These are phyloP conservation scores for Mortierella alpina DNA, from an alignment of 192 early-diverging fungal genomes.

Conservation along the genomic window DNA sequence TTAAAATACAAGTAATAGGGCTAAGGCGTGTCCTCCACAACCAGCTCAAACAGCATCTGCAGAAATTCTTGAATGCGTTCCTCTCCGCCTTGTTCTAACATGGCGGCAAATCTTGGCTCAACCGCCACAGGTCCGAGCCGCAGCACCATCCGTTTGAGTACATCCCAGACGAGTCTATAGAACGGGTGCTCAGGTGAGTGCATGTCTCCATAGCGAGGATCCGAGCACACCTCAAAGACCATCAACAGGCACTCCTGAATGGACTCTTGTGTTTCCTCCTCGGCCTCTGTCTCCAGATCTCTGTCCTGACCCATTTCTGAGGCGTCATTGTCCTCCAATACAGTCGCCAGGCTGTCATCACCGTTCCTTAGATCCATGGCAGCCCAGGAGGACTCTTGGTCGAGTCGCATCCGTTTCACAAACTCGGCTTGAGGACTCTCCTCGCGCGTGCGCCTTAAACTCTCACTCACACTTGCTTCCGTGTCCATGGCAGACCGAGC, in stretches of 20 bases:
- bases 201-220: slow-evolving; percentile 15
- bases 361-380: too few relatives aligned
- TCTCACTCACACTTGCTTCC: neutral
- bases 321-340: too few relatives aligned
- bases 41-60: slow-evolving; percentile 23
- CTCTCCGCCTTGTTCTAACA: slow-evolving; percentile 30
- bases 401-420: neutral
- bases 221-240: slow-evolving; percentile 42
- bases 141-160: slow-evolving; percentile 15
- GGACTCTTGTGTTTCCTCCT: neutral
- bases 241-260: slow-evolving; percentile 42
- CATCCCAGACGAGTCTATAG: slow-evolving; percentile 33
- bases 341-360: too few relatives aligned
- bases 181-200: slow-evolving; percentile 28
- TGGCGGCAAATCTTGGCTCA: slow-evolving; percentile 14
- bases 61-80: slow-evolving; percentile 36
- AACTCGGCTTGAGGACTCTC: too few relatives aligned
- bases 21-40: neutral
- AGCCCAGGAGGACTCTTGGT: neutral
- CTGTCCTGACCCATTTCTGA: neutral
- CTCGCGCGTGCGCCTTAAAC: too few relatives aligned
- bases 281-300: neutral
- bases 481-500: neutral
- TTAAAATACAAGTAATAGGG: neutral
- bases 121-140: slow-evolving; percentile 24